A percentile compares a stretch with the other conserved stretches of the same genome.
These are phyloP conservation scores for Phytophthora megakarya DNA, from an alignment of 352 stramenopile species.

Conservation along the genomic window DNA sequence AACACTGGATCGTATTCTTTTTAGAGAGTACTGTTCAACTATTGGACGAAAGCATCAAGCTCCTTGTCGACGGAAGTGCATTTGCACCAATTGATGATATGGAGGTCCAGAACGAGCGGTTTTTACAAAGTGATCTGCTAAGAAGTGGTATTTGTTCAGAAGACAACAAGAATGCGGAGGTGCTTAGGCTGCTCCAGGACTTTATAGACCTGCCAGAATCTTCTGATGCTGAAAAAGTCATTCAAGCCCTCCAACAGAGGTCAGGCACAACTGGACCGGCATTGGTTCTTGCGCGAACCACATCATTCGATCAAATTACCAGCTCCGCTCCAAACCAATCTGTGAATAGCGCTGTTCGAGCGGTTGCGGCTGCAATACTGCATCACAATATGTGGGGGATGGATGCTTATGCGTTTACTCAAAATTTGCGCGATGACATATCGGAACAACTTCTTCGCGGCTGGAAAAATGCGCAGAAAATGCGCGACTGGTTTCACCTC, in stretches of 20 bases:
- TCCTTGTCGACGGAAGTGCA: constrained; percentile 53
- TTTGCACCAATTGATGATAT: constrained; percentile 55
- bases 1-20: constrained; percentile 71
- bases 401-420: constrained; percentile 74
- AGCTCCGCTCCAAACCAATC: constrained; percentile 39
- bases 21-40: constrained; percentile 50
- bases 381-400: constrained; percentile 90
- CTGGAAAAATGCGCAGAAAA: constrained; percentile 89
- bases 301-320: constrained; percentile 49
- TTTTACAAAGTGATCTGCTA: constrained; percentile 73
- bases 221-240: constrained; percentile 51
- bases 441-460: constrained; percentile 70
- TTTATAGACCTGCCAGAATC: constrained; percentile 46
- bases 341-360: constrained; percentile 68
- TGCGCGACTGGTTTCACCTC: constrained; percentile 87
- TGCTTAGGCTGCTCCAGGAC: constrained; percentile 63
- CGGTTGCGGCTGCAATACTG: constrained; percentile 76
- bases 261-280: constrained; percentile 27
- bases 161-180: constrained; percentile 60
- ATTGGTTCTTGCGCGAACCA: constrained; percentile 25
- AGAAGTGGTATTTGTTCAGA: constrained; percentile 55
- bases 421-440: constrained; percentile 60
- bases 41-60: constrained; percentile 54
- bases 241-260: constrained; percentile 45
- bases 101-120: constrained; percentile 55